Conservation (phyloP, 1,284 basidiomycete genomes). For the Leccinum griseonigrum region DNA sequence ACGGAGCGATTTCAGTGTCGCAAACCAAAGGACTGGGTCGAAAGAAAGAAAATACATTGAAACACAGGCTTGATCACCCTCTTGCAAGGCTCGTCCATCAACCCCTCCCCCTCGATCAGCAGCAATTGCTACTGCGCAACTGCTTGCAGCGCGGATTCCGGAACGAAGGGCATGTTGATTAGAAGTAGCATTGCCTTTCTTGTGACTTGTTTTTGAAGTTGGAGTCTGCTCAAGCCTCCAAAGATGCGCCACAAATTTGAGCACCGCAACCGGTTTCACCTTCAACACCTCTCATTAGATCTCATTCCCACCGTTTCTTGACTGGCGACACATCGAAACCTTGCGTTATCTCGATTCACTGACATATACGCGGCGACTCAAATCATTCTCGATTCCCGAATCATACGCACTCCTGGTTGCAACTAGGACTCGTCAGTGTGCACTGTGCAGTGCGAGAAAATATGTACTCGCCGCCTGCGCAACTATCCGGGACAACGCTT, state of each 20-base stretch:
- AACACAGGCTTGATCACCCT: background rate
- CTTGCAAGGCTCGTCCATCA: background rate
- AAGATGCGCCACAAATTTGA: background rate
- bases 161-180: background rate
- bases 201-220: background rate
- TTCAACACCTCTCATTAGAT: background rate
- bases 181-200: background rate
- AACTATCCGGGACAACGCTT: background rate
- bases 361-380: background rate
- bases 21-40: background rate
- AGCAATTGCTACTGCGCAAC: no score
- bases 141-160: background rate
- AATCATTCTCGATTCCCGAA: background rate
- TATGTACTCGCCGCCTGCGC: slow-evolving; percentile 10
- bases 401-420: background rate
- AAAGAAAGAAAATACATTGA: background rate
- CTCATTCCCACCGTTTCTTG: background rate
- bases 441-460: background rate
- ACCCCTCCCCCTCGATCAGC: background rate
- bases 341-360: background rate
- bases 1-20: background rate
- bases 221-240: background rate
- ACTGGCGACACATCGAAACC: background rate
- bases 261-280: background rate
- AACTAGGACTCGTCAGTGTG: background rate